Base-by-base conservation (phyloP, 2,329 filamentous ascomycete species). In the Emmonsia crescens region DNA sequence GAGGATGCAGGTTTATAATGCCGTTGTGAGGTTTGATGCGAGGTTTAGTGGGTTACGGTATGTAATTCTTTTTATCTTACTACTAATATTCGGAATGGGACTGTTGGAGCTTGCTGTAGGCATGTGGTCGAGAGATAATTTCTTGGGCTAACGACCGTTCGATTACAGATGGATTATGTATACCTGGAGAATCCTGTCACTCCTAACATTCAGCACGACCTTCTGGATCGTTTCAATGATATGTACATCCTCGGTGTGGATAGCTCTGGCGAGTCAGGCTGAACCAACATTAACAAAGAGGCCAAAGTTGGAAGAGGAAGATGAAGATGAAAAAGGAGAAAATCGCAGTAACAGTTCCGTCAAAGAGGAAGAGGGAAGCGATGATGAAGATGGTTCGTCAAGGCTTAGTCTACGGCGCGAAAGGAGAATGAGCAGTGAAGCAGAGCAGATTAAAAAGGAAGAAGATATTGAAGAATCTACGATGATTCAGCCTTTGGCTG, bases 211-310 rank as follows among this genome's bases (percentile, higher is more conserved):
- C 68, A 89, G 86, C 0, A 74, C 78, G 0, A 67, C 83, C 0
- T 96, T 96, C 74, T 97, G 92, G 91, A 71, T 78, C 1, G 83
- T 85, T 14, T 91, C 93, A 70, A 80, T 95, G 68, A 65, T 85
- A 0, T 87, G 86, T 49, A 83, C 89, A 72, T 78, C 80, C 0
- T 44, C 86, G 0, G 85, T 83, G 0, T 96, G 89, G 87, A 72
- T 82, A 1, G 54, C 82, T 0, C 67, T 89, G 24, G 78, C 73
- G 9, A 76, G 77, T 40, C 49, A 8, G 59, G 44, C 31, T 56
- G 65, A 29, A 24, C 33, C 54, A 27, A 57, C 36, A 10, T 9
- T 29, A 12, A 27, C 27, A 27, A 55, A 59, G 52, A 27, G 42
- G 64, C 51, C 68, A 65, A 64, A 63, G 42, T 49, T 65, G 64